Evolutionary conservation across 495 filamentous ascomycete genomes (phyloP).

Genomic region (Parmelia sp.): DNA sequence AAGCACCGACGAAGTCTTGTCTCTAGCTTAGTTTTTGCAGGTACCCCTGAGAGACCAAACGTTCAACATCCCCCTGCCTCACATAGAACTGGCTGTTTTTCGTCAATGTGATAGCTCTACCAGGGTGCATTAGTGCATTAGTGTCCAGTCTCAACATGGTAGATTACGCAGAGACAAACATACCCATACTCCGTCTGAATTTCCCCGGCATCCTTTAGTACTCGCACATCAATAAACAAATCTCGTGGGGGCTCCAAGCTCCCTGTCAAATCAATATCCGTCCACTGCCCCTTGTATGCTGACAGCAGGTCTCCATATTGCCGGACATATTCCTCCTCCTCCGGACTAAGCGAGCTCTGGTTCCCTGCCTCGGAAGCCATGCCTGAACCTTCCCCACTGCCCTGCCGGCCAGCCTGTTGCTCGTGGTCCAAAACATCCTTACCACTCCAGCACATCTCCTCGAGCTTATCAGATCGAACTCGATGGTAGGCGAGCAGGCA

Average conservation of each 20-base stretch:
- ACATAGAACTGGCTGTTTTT: slow-evolving; percentile 99
- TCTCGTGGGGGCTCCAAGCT: slow-evolving; percentile 90
- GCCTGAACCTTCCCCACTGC: slow-evolving; percentile 24
- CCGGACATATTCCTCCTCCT: slow-evolving; percentile 94
- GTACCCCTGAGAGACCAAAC: slow-evolving; percentile 94
- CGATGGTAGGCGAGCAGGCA: slow-evolving; percentile 94
- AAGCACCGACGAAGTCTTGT: slow-evolving; percentile 27
- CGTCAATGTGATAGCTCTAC: slow-evolving; percentile 86
- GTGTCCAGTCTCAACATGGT: neutral
- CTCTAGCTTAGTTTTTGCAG: slow-evolving; percentile 75
- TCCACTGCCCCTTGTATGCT: slow-evolving; percentile 98
- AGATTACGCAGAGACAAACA: slow-evolving; percentile 26
- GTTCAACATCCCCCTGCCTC: slow-evolving; percentile 90
- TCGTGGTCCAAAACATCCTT: slow-evolving; percentile 61
- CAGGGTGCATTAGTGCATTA: neutral
- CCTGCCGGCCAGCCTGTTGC: slow-evolving; percentile 30
- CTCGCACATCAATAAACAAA: slow-evolving; percentile 95
- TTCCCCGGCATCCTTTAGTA: slow-evolving; percentile 94
- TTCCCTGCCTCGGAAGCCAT: slow-evolving; percentile 39
- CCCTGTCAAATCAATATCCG: slow-evolving; percentile 93
- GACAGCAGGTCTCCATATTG: slow-evolving; percentile 88
- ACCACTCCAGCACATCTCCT: slow-evolving; percentile 90
- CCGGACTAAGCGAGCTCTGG: slow-evolving; percentile 81
- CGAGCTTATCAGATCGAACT: slow-evolving; percentile 81
- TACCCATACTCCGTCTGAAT: slow-evolving; percentile 99